Conservation (phyloP, 495 filamentous ascomycete genomes). For the Neurospora terricola region DNA sequence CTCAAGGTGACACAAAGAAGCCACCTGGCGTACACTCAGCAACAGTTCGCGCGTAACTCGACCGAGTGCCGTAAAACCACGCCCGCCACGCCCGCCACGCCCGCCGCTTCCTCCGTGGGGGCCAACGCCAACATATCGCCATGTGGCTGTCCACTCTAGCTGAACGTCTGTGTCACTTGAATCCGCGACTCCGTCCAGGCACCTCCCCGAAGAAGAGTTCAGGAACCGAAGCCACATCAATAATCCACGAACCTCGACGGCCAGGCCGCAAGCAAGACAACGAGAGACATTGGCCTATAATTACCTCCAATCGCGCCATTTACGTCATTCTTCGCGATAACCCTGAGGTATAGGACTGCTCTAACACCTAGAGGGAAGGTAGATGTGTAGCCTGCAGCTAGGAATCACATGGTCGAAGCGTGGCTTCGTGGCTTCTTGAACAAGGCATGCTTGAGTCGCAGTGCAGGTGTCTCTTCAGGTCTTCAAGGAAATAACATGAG, state of each 20-base stretch:
- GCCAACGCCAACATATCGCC: background rate
- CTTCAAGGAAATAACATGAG: background rate
- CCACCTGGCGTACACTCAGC: background rate
- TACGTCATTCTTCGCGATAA: background rate
- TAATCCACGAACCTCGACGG: background rate
- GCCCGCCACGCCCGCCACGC: background rate
- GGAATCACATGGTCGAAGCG: background rate
- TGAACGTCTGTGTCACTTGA: background rate
- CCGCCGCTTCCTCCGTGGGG: background rate
- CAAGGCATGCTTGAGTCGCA: background rate
- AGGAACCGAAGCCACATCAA: background rate
- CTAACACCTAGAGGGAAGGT: background rate
- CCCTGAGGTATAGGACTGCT: background rate
- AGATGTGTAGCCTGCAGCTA: background rate
- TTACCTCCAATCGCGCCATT: background rate
- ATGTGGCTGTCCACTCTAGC: background rate
- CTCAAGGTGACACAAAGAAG: background rate
- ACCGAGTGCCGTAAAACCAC: background rate
- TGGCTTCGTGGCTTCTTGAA: background rate
- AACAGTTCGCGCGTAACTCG: background rate
- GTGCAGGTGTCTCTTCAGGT: background rate
- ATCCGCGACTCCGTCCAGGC: background rate
- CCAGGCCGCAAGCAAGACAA: background rate
- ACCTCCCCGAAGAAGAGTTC: background rate
- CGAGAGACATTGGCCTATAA: background rate